Base-by-base conservation (phyloP, 2,329 filamentous ascomycete genomes). In the Neonectria sp. region DNA sequence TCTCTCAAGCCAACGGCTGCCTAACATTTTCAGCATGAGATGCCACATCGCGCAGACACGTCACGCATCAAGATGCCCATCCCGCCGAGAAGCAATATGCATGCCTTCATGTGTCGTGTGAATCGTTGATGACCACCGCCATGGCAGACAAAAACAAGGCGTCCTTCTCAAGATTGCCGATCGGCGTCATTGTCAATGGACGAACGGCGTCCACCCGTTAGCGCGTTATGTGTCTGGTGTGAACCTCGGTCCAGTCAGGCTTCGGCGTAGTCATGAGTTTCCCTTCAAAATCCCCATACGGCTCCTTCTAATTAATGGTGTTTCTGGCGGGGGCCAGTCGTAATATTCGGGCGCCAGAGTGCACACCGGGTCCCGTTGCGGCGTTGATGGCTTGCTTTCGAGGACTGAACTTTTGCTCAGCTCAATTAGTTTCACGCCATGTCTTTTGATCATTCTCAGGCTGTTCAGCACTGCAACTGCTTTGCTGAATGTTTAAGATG, bases 21-120 rank as follows among this genome's bases (percentile, higher is more conserved):
- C 60, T 43, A 37, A 48, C 52, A 55, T 46, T 37, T 55, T 21
- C 35, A 37, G 33, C 40, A 45, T 55, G 40, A 35, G 33, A 21
- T 21, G 49, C 56, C 46, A 48, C 67, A 53, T 56, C 70, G 68
- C 43, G 55, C 53, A 64, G 65, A 72, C 68, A 73, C 65, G 61
- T 73, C 70, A 71, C 65, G 58, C 63, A 68, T 46, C 49, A 51
- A 31, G 15, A 31, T 51, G 25, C 6, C 35, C 35, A 15, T 13
- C 35, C 35, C 35, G 35, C 35, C 13, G 17, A n/a, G 37, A 43
- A 37, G 8, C 33, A 37, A 11, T 37, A 37, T 12, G 33, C 12
- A 13, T 8, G 35, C 11, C 15, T 37, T 37, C 35, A 37, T 37
- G 35, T 37, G 15, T 37, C 11, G 35, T 37, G 15, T 37, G 35